Evolutionary conservation across 768 basidiomycete genomes (phyloP), one percentile per base, ranked within the genome.

Genomic region (Coprinellus micaceus): DNA sequence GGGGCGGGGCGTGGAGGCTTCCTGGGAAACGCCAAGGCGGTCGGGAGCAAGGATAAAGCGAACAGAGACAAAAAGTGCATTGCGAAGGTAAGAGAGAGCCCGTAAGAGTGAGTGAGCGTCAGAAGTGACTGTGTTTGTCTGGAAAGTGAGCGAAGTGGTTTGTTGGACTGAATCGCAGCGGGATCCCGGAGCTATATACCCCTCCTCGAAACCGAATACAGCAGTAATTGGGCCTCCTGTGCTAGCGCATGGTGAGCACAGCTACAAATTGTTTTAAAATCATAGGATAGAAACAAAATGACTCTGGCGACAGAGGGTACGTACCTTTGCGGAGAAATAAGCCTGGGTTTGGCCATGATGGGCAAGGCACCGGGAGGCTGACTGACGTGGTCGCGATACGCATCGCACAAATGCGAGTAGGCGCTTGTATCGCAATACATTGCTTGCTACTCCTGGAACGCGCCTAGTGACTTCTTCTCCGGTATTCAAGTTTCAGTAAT

Each of bases 291-390:
- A 51, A 51, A 51, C 49, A 51, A 22, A 22, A 37, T 51, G 49
- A 51, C n/a, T 21, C 49, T 17, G 17, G 17, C 10, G 13, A 13
- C 7, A 51, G 49, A 43, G 22, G 30, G 49, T 29, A 26, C 49
- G 49, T 21, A 51, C 49, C 49, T 33, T 15, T 36, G 21, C 49
- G 49, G 49, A 33, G 49, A 51, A 51, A 51, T 51, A 51, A 51
- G 49, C 49, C 49, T 29, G 7, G 49, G 26, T 51, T 51, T 51
- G 49, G 49, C 30, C 19, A 51, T 51, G 49, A 51, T 37, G 49
- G 19, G 49, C 26, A 24, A 48, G 9, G 3, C 47, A 15, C 17
- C 47, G 40, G 40, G 19, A 43, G 40, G 40, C 40, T 43, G 40
- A 43, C 13, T 43, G 15, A 21, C 40, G 19, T 33, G n/a, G 49